Evolutionary conservation across 2,329 filamentous ascomycete species (phyloP).

Genomic region (Fragosphaeria purpurea): DNA sequence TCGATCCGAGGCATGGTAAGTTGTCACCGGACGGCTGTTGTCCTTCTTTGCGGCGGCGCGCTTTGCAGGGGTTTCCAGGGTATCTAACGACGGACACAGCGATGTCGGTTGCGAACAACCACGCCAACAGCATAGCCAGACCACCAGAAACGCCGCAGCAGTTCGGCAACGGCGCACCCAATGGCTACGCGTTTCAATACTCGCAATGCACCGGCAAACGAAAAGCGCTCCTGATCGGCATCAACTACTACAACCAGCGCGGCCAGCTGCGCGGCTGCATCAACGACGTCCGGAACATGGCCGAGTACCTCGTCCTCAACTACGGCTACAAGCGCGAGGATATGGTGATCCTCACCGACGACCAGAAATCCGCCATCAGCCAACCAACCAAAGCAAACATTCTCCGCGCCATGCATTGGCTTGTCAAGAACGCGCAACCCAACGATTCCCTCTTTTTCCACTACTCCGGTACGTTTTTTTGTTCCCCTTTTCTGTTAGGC

Average conservation of each 20-base stretch:
- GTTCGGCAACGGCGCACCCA: slow-evolving; percentile 63
- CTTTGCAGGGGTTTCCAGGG: too few species aligned
- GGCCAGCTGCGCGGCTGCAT: slow-evolving; percentile 89
- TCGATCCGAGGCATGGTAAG: slow-evolving; percentile 1
- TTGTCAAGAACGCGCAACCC: slow-evolving; percentile 83
- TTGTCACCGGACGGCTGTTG: background rate
- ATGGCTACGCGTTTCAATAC: slow-evolving; percentile 77
- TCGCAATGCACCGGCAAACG: slow-evolving; percentile 80
- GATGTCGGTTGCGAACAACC: too few species aligned
- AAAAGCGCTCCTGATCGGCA: slow-evolving; percentile 85
- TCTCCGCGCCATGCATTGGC: slow-evolving; percentile 91
- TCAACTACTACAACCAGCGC: slow-evolving; percentile 91
- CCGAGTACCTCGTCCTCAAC: slow-evolving; percentile 73
- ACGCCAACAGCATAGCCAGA: background rate
- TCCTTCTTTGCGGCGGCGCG: too few species aligned
- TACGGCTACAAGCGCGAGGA: slow-evolving; percentile 92
- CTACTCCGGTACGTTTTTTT: slow-evolving; percentile 52
- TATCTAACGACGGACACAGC: too few species aligned
- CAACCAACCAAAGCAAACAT: slow-evolving; percentile 96
- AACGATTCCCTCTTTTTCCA: slow-evolving; percentile 98
- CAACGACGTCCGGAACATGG: slow-evolving; percentile 98
- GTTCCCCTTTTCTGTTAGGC: too few species aligned
- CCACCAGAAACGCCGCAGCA: slow-evolving; percentile 9
- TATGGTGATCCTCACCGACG: slow-evolving; percentile 94
- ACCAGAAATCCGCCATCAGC: slow-evolving; percentile 95